Conservation (phyloP, 1,284 basidiomycete species). For the Ustilago curta region DNA sequence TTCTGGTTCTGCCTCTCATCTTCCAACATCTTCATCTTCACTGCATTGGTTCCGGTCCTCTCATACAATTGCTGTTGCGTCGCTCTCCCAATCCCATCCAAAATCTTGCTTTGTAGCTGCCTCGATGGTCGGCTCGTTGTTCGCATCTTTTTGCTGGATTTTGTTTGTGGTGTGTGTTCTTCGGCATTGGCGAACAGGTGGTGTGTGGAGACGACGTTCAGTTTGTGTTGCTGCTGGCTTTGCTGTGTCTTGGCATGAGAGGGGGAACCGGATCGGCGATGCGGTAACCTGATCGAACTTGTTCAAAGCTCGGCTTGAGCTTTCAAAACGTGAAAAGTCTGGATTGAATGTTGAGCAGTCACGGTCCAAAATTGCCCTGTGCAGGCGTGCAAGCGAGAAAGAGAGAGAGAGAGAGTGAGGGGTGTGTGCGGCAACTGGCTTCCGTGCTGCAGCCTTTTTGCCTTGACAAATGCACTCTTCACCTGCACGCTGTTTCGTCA, state of each 20-base stretch:
- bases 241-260: neutral
- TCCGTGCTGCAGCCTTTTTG: slow-evolving; percentile 1
- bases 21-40: slow-evolving; percentile 7
- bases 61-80: slow-evolving; percentile 1
- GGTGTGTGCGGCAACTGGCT: neutral
- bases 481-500: slow-evolving; percentile 17
- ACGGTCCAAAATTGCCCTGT: neutral
- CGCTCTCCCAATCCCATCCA: slow-evolving; percentile 8
- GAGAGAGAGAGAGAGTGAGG: neutral
- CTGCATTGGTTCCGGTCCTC: slow-evolving; percentile 18
- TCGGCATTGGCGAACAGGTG: neutral
- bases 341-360: no score
- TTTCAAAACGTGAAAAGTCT: no score
- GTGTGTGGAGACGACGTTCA: neutral
- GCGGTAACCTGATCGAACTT: neutral
- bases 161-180: neutral
- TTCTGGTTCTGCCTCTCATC: slow-evolving; percentile 3
- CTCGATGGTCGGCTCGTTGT: slow-evolving; percentile 20
- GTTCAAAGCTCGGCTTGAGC: no score
- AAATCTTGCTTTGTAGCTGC: slow-evolving; percentile 9
- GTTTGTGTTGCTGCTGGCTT: neutral
- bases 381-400: no score
- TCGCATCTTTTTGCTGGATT: neutral
- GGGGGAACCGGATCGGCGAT: neutral
- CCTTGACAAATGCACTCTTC: neutral